These are phyloP conservation scores for Ramaria sp. DNA, from an alignment of 768 basidiomycete genomes.

Conservation along the genomic window DNA sequence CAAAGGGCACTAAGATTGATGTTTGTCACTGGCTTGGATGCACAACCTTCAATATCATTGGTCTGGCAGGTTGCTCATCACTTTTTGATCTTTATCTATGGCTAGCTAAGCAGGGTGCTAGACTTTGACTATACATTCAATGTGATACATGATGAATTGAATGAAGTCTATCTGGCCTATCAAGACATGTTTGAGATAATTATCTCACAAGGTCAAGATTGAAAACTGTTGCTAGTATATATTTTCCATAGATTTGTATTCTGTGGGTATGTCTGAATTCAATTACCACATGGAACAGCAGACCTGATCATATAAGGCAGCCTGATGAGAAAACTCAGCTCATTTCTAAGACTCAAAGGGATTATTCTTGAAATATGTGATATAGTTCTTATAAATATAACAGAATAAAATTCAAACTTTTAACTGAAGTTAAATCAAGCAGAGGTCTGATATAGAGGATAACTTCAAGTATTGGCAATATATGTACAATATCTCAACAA, in stretches of 20 bases:
- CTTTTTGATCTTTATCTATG: not conserved
- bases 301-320: not conserved
- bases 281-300: not conserved
- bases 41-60: slow-evolving; percentile 86
- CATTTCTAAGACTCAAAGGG: slow-evolving; percentile 43
- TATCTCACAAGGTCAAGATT: slow-evolving; percentile 42
- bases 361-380: no score
- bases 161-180: slow-evolving; percentile 69
- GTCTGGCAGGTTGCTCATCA: slow-evolving; percentile 57
- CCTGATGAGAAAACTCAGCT: slow-evolving; percentile 23
- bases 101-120: slow-evolving; percentile 17
- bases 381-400: no score
- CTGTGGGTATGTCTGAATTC: slow-evolving; percentile 40
- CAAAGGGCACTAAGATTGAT: slow-evolving; percentile 40
- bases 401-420: no score
- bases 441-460: no score
- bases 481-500: no score
- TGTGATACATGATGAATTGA: slow-evolving; percentile 68
- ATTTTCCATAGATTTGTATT: slow-evolving; percentile 43
- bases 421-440: no score
- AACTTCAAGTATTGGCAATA: no score
- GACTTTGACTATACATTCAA: slow-evolving; percentile 85
- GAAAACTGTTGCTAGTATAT: slow-evolving; percentile 42
- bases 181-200: slow-evolving; percentile 77
- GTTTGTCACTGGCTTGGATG: slow-evolving; percentile 74